A percentile compares a stretch with the other conserved stretches of the same genome.
phyloP scores from a whole-genome alignment of 2,329 filamentous ascomycete genomes.

The Leptographium wingfieldii region DNA sequence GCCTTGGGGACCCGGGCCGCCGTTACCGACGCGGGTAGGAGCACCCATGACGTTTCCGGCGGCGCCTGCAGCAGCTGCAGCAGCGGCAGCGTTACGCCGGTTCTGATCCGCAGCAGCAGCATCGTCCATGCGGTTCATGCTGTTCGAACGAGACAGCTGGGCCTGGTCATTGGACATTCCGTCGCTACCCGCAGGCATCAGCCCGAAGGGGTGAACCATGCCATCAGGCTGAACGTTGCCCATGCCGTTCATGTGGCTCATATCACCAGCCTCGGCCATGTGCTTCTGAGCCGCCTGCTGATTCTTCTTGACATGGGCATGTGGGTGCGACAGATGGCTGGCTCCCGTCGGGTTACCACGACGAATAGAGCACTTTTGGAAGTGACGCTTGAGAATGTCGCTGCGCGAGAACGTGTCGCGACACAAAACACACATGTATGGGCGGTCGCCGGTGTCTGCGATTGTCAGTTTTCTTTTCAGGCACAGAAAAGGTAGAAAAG shows the following conservation, averaged over 20 bases:
- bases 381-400: conserved; percentile 97
- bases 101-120: conserved; percentile 35
- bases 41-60: conserved; percentile 7
- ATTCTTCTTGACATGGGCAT: conserved; percentile 76
- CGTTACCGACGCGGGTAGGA: conserved; percentile 7
- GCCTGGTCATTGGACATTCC: conserved; percentile 48
- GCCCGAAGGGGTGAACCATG: conserved; percentile 34
- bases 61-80: conserved; percentile 1
- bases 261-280: conserved; percentile 33
- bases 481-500: conserved; percentile 9
- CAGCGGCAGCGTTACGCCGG: conserved; percentile 37
- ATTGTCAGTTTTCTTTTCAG: background rate
- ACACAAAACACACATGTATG: conserved; percentile 96
- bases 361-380: conserved; percentile 96
- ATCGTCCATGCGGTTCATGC: conserved; percentile 45
- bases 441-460: conserved; percentile 88
- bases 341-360: conserved; percentile 91
- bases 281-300: conserved; percentile 43
- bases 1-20: conserved; percentile 4
- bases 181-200: conserved; percentile 35
- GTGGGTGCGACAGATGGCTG: conserved; percentile 86
- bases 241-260: conserved; percentile 50
- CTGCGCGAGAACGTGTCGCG: conserved; percentile 96
- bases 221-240: conserved; percentile 44
- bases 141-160: conserved; percentile 49